These are phyloP conservation scores for Plectosphaerella sp. DNA, from an alignment of 2,329 filamentous ascomycete species.

Conservation along the genomic window DNA sequence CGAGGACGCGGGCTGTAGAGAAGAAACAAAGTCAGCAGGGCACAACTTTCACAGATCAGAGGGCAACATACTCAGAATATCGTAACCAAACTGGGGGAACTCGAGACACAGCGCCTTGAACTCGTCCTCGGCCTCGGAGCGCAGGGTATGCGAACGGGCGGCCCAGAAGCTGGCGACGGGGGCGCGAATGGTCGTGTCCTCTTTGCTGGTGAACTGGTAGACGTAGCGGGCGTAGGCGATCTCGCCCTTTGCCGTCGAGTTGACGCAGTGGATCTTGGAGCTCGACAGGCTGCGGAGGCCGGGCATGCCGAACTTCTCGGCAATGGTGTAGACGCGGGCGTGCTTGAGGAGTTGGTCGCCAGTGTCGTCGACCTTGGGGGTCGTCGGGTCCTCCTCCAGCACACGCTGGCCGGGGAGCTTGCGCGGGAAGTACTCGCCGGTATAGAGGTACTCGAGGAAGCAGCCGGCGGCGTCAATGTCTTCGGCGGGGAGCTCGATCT, in stretches of 20 bases:
- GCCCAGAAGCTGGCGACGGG: slow-evolving; percentile 93
- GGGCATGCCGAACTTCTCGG: slow-evolving; percentile 68
- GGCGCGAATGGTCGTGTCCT: slow-evolving; percentile 70
- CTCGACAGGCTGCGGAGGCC: slow-evolving; percentile 72
- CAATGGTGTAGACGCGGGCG: slow-evolving; percentile 84
- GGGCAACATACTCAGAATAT: slow-evolving; percentile 67
- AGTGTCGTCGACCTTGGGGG: slow-evolving; percentile 67
- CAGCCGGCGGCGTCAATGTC: slow-evolving; percentile 71
- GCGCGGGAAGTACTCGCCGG: slow-evolving; percentile 79
- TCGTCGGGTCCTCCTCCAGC: slow-evolving; percentile 64
- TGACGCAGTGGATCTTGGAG: slow-evolving; percentile 88
- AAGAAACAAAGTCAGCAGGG: not conserved
- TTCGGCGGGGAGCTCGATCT: slow-evolving; percentile 64
- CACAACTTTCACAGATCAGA: not conserved
- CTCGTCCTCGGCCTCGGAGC: slow-evolving; percentile 80
- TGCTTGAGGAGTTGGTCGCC: slow-evolving; percentile 83
- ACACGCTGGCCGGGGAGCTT: slow-evolving; percentile 57
- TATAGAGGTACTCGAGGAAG: slow-evolving; percentile 82
- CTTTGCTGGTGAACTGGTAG: slow-evolving; percentile 67
- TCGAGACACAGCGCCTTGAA: slow-evolving; percentile 84
- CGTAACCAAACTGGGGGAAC: slow-evolving; percentile 87
- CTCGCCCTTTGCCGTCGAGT: slow-evolving; percentile 83
- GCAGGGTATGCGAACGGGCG: slow-evolving; percentile 70
- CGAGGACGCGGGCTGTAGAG: slow-evolving; percentile 52
- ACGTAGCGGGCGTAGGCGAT: slow-evolving; percentile 90